Evolutionary conservation across 345 rosid genomes (phyloP).

Genomic region (Hibiscus syriacus): DNA sequence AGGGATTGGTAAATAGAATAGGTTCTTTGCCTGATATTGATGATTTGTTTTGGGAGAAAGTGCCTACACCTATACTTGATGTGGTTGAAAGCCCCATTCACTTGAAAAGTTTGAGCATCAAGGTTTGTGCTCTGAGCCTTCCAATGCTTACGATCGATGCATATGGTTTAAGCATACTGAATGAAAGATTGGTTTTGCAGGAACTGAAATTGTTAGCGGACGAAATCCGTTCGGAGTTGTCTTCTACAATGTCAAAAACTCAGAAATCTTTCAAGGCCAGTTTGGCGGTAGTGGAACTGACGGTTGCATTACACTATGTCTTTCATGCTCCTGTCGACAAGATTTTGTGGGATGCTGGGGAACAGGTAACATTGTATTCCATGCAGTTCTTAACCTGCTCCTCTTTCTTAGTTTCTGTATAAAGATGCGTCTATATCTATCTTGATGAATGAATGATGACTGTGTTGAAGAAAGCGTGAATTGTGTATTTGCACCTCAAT

Average conservation of each 20-base stretch:
- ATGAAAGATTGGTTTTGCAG: constrained; percentile 27
- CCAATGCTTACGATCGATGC: neutral
- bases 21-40: constrained; percentile 57
- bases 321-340: constrained; percentile 84
- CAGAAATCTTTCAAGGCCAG: constrained; percentile 52
- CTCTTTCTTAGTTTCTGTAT: neutral
- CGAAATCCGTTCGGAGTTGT: constrained; percentile 62
- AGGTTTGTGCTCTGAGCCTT: constrained; percentile 39
- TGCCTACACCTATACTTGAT: constrained; percentile 70
- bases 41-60: constrained; percentile 57
- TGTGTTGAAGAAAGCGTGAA: neutral
- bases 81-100: constrained; percentile 67
- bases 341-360: constrained; percentile 84
- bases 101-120: constrained; percentile 56
- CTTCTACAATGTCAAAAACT: constrained; percentile 35
- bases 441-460: neutral
- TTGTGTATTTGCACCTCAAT: neutral
- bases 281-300: constrained; percentile 71
- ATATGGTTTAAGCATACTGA: neutral
- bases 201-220: constrained; percentile 66
- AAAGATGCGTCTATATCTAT: neutral
- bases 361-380: constrained; percentile 47
- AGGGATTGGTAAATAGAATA: constrained; percentile 38
- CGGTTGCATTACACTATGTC: constrained; percentile 76
- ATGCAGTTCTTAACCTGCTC: neutral